Evolutionary conservation across 2,329 filamentous ascomycete species (phyloP).

Genomic region (Cladosporium sp.): DNA sequence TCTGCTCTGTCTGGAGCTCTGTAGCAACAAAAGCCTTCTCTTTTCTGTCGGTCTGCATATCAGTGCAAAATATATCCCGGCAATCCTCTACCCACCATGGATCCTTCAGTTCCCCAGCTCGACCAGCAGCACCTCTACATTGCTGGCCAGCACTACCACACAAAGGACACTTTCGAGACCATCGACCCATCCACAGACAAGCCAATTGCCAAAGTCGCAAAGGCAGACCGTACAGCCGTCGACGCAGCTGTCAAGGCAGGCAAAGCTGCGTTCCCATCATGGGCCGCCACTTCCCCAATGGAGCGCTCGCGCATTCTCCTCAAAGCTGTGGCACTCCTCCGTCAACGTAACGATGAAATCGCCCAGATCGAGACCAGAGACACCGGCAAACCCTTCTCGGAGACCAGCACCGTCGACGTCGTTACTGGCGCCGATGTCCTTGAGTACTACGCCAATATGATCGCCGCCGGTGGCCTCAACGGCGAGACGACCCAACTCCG

Average conservation of each 20-base stretch:
- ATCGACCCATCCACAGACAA: constrained; percentile 67
- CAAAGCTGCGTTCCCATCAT: constrained; percentile 63
- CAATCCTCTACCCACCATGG: background rate
- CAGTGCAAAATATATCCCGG: background rate
- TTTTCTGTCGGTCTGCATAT: no score
- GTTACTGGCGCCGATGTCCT: constrained; percentile 77
- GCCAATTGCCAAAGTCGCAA: constrained; percentile 59
- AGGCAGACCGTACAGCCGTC: constrained; percentile 55
- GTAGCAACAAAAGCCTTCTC: no score
- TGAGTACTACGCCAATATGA: constrained; percentile 77
- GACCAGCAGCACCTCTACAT: constrained; percentile 55
- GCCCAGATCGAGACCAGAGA: constrained; percentile 75
- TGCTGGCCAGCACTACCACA: constrained; percentile 60
- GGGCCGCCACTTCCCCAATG: constrained; percentile 70
- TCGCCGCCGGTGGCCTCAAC: constrained; percentile 71
- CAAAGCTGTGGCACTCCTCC: constrained; percentile 66
- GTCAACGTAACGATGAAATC: constrained; percentile 70
- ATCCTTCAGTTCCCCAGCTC: constrained; percentile 19
- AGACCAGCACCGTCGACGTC: constrained; percentile 78
- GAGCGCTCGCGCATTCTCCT: constrained; percentile 72
- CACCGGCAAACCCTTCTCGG: constrained; percentile 78
- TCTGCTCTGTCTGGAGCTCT: no score
- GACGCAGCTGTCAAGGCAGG: constrained; percentile 68
- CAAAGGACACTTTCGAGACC: constrained; percentile 58
- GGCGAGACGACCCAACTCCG: constrained; percentile 71